phyloP scores from a whole-genome alignment of 495 filamentous ascomycete species.

The Neurospora africana region DNA sequence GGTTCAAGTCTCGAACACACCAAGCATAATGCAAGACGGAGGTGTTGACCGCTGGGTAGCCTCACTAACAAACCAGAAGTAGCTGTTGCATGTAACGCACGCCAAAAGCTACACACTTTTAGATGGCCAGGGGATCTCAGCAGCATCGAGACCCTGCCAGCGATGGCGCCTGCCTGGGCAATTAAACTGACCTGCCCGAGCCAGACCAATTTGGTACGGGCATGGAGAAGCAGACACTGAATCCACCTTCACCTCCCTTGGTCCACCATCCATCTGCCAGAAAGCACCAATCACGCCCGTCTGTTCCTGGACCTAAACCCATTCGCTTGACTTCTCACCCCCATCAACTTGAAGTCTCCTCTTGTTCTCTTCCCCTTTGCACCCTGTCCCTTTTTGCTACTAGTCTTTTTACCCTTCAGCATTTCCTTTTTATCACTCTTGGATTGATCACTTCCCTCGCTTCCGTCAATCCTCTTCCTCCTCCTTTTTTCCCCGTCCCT shows the following conservation, averaged over 20 bases:
- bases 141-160: background rate
- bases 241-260: background rate
- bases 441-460: conserved; percentile 6
- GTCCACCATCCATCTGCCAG: background rate
- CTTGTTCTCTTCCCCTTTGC: background rate
- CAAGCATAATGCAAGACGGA: background rate
- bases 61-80: background rate
- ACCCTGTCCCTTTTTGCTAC: conserved; percentile 6
- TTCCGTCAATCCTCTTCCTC: conserved; percentile 14
- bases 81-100: background rate
- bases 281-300: background rate
- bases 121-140: background rate
- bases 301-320: background rate
- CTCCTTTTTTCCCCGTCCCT: conserved; percentile 9
- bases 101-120: background rate
- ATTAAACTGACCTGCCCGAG: background rate
- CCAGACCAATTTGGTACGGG: background rate
- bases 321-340: background rate
- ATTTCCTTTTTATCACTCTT: conserved; percentile 2
- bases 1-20: background rate
- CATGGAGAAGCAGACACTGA: background rate
- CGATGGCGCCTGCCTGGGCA: background rate
- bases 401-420: conserved; percentile 2
- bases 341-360: background rate
- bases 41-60: background rate